Evolutionary conservation across 495 filamentous ascomycete species (phyloP), one percentile per base, ranked within the genome.

Genomic region (Chaetomium tenue): DNA sequence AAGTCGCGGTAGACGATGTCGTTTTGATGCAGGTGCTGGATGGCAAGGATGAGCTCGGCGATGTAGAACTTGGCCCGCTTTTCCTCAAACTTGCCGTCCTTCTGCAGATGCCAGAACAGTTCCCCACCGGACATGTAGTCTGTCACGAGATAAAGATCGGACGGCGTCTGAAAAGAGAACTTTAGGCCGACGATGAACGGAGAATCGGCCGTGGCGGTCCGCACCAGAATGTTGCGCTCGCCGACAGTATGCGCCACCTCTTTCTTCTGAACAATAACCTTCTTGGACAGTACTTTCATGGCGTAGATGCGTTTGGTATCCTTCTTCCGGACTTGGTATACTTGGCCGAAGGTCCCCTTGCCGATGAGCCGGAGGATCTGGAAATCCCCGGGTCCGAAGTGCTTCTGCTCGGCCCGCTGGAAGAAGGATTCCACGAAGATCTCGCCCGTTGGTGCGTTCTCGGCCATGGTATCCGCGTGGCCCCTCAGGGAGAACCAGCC

Each of bases 81-180:
- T 78, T 98, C 94, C 67, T 93, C 87, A 74, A 99, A 99, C 20
- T 92, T 88, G 47, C 95, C 95, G 73, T 98, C 94, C 76, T 95
- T 96, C 73, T 98, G 94, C 50, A 99, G 78, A 79, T 99, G 94
- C 92, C 93, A 99, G 77, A 99, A 99, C 1, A 99, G 79, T 74
- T 98, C 94, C 42, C 94, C 95, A 5, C 94, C 94, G 5, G 95
- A 98, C 94, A 99, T 98, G 81, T 96, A 99, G 72, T 97, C 95
- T n/a, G 95, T 98, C 26, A 99, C 95, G 2, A 99, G 82, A 74
- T 97, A 98, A 1, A 99, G 86, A 73, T 99, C 94, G 13, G 92
- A 93, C 5, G 93, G 91, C 0, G 94, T 98, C 72, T 99, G 94
- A 79, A 99, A 99, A 2, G 94, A 98, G 74, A 98, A 98, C 71